A percentile compares a stretch with the other conserved stretches of the same genome.
phyloP scores from a whole-genome alignment of 1,284 basidiomycete genomes.

The Trichosporon sp. region DNA sequence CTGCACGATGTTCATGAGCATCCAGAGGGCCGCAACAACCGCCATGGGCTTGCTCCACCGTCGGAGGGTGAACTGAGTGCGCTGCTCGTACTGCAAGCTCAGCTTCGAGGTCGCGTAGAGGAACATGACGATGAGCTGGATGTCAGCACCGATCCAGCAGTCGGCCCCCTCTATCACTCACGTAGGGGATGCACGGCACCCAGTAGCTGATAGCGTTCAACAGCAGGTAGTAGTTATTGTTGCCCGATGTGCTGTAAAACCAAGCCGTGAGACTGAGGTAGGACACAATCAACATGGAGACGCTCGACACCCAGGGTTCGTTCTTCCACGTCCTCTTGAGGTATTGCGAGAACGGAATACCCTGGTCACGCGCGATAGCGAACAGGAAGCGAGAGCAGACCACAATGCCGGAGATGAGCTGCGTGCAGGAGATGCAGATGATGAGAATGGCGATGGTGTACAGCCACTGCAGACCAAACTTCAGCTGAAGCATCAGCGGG shows the following conservation, averaged over 20 bases:
- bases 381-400: constrained; percentile 44
- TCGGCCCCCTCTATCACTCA: background rate
- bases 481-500: background rate
- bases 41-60: background rate
- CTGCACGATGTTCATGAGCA: background rate
- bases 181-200: background rate
- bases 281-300: background rate
- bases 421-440: background rate
- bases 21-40: background rate
- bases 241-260: background rate
- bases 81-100: background rate
- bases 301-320: background rate
- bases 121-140: background rate
- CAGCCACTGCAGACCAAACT: background rate
- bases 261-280: background rate
- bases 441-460: background rate
- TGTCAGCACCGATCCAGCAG: background rate
- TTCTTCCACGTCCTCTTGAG: background rate
- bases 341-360: constrained; percentile 28
- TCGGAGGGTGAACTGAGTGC: background rate
- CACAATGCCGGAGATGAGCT: constrained; percentile 36
- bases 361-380: constrained; percentile 40
- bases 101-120: background rate
- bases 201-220: background rate
- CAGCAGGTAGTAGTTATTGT: background rate